Evolutionary conservation across 345 rosid genomes (phyloP), one percentile per base, ranked within the genome.

Genomic region (Durio zibethinus): DNA sequence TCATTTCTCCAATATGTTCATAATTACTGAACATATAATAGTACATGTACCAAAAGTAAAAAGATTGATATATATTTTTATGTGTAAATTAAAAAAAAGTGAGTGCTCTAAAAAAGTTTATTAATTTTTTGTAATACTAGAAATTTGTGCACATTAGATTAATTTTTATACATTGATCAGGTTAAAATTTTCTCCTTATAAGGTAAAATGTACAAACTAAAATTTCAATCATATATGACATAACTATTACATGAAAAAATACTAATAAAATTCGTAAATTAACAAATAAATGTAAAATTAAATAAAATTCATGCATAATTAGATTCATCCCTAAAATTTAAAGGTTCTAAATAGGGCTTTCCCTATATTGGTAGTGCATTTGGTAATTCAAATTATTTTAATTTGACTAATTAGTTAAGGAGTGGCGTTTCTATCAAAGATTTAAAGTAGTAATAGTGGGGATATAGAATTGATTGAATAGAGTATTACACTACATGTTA

Each of bases 11-110:
- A 3, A 12, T 27, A 27, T 27, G 4, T 59, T 29, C 36, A 29
- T 60, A 14, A 12, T 29, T n/a, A 27, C 36, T 27, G 7, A 27
- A 60, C 63, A 60, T 14, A 27, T 60, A 60, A 29, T 5, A 60
- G 36, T 29, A 60, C 20, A 60, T 60, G 65, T 12, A 27, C 36
- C 65, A 29, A 23, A 23, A 23, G 62, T 57, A 1, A 60, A 65
- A 40, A 47, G 38, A 81, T 16, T 62, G 27, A 69, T 52, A 50
- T 81, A 74, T 75, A 74, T 81, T 15, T 4, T 15, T 15, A 48
- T 48, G 15, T 15, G 4, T 14, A 47, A 11, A 12, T 11, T 11
- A n/a, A 12, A 45, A 7, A 54, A 3, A 21, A 18, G 10, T 20
- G n/a, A 15, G 56, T 5, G n/a, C 6, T 21, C 20, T 56, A 21